phyloP scores from a whole-genome alignment of 2,329 filamentous ascomycete genomes.

The Aspergillus latus region DNA sequence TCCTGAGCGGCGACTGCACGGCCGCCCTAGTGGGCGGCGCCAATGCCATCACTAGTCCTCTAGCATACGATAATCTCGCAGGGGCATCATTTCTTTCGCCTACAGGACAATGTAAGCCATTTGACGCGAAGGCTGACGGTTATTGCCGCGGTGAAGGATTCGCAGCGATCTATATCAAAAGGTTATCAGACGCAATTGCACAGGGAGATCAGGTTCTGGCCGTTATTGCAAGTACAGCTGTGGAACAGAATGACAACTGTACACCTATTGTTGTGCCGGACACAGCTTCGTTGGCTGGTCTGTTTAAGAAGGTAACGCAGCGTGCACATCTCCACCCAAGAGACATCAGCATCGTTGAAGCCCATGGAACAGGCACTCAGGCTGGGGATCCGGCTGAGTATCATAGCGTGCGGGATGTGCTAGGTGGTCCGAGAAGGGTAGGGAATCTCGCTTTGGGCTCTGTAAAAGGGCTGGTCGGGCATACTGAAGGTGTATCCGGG shows the following conservation, averaged over 20 bases:
- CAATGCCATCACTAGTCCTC: slow-evolving; percentile 33
- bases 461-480: slow-evolving; percentile 38
- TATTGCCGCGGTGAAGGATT: slow-evolving; percentile 55
- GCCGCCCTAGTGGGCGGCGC: slow-evolving; percentile 37
- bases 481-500: slow-evolving; percentile 36
- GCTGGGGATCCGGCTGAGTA: slow-evolving; percentile 35
- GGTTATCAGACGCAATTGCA: slow-evolving; percentile 45
- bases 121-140: slow-evolving; percentile 50
- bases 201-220: slow-evolving; percentile 49
- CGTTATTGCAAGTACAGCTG: slow-evolving; percentile 34
- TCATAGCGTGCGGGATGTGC: slow-evolving; percentile 24
- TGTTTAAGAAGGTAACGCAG: slow-evolving; percentile 31
- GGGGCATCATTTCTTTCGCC: slow-evolving; percentile 45
- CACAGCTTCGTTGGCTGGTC: slow-evolving; percentile 25
- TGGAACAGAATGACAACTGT: slow-evolving; percentile 39
- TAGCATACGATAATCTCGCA: slow-evolving; percentile 27
- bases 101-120: slow-evolving; percentile 50
- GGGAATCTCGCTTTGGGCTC: slow-evolving; percentile 27
- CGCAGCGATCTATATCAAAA: slow-evolving; percentile 50
- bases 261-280: slow-evolving; percentile 24
- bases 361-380: slow-evolving; percentile 36
- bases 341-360: slow-evolving; percentile 34
- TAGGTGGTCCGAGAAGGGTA: slow-evolving; percentile 21
- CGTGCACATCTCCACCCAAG: slow-evolving; percentile 25
- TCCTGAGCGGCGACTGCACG: slow-evolving; percentile 25